Evolutionary conservation across 768 basidiomycete genomes (phyloP).

Genomic region (Pulveroboletus ravenelii): DNA sequence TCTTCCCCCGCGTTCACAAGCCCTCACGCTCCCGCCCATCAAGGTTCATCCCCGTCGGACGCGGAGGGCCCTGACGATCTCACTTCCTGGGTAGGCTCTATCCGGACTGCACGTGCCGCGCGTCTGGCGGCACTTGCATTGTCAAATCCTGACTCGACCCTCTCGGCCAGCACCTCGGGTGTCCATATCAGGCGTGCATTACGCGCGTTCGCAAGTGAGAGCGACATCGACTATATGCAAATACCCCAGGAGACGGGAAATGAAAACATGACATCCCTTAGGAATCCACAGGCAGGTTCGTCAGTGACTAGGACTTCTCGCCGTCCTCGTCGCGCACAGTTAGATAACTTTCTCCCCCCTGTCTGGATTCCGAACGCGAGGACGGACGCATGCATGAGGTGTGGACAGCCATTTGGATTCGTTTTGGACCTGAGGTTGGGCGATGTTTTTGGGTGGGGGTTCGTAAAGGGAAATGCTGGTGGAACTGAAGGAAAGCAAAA

Average conservation of each 20-base stretch:
- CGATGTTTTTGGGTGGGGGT: conserved; percentile 28
- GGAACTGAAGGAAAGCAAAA: conserved; percentile 12
- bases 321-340: conserved; percentile 22
- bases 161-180: conserved; percentile 73
- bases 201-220: conserved; percentile 62
- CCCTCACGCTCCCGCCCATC: not conserved
- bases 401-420: conserved; percentile 66
- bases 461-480: conserved; percentile 37
- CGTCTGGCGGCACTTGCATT: conserved; percentile 66
- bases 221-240: conserved; percentile 34
- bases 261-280: conserved; percentile 34
- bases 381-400: conserved; percentile 83
- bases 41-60: conserved; percentile 4
- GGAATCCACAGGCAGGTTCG: not conserved
- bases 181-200: conserved; percentile 69
- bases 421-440: conserved; percentile 24
- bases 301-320: not conserved
- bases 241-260: conserved; percentile 38
- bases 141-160: conserved; percentile 74
- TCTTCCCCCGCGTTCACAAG: not conserved
- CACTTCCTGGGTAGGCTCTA: conserved; percentile 63
- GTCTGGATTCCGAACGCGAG: conserved; percentile 90
- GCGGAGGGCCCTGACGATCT: conserved; percentile 11
- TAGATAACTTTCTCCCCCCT: conserved; percentile 72
- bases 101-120: conserved; percentile 66